Evolutionary conservation across 2,329 filamentous ascomycete species (phyloP), one percentile per base, ranked within the genome.

Genomic region (Sporothrix dimorphospora): DNA sequence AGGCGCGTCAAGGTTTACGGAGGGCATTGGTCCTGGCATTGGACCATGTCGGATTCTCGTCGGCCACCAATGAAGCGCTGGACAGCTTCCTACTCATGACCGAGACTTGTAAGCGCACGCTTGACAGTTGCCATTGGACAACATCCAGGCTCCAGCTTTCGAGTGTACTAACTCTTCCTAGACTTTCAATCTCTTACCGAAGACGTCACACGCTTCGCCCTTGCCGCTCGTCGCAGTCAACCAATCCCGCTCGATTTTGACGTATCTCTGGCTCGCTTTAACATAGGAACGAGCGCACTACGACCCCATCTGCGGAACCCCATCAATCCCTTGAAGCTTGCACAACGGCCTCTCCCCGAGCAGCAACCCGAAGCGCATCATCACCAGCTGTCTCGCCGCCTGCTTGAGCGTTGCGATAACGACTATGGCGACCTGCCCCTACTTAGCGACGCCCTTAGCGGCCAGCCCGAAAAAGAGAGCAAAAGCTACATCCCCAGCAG

Each of bases 171-270:
- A 72, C 45, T 34, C 8, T 14, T 24, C 74, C 71, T 74, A 89
- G 87, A 89, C 74, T 76, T 89, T 19, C 78, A 81, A 3, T 83
- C 82, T 6, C 81, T 89, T 21, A 80, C 85, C n/a, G 78, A 83
- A 16, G 83, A 87, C 69, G 78, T 87, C 65, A 85, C 85, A 74
- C 80, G 79, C 30, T 78, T 84, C 21, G 82, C 87, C 24, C 79
- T 85, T 16, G 81, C 83, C 1, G 81, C 86, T 27, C 85, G 87
- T 45, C 84, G 89, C 71, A 82, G 84, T 19, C 81, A 85, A 69
- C 85, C 88, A 0, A 85, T 85, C 3, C 88, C 89, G 0, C 79
- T 81, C 47, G 89, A 91, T 77, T 90, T 89, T 74, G 86, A 88
- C 74, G 79, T 82, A n/a, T 82, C 83, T 3, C 79, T 91, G 14